Evolutionary conservation across 2,329 filamentous ascomycete species (phyloP), one percentile per base, ranked within the genome.

Genomic region (Curvularia verruculosa): DNA sequence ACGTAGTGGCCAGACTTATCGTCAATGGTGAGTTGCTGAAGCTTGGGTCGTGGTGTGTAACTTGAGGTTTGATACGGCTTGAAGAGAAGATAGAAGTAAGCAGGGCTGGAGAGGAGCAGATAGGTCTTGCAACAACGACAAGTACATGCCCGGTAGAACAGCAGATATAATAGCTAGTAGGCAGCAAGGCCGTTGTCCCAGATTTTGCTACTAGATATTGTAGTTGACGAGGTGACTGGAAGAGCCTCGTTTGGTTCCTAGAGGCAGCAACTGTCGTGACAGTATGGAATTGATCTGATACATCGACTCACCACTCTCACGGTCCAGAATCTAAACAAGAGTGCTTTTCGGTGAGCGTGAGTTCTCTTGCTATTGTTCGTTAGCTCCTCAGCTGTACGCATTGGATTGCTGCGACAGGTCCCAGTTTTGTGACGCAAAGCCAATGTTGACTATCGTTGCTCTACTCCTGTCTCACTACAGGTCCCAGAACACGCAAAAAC

Each of bases 281-380:
- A 52, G 54, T 39, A 18, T 41, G 26, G 31, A 15, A 49, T 45
- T 49, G 58, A 55, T 29, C 52, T 47, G 48, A 45, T 49, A 54
- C 40, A 39, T 49, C 48, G 52, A 52, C 49, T 58, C 56, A 61
- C 56, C 39, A 50, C 34, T 47, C 26, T 36, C 44, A 36, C 50
- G 31, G 48, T 40, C 24, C 18, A 43, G 34, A 49, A 12, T n/a
- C 18, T 37, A 19, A 19, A 26, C 41, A 28, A 34, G 41, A 23
- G 19, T 5, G 28, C 49, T 29, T 44, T 28, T 45, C 31, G 56
- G 53, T 64, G 52, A 62, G 54, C 61, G 21, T 10, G 19, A 34
- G 21, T 28, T 37, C 34, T 43, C 61, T 69, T 68, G 49, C 48
- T 67, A 69, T 69, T 69, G 67, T 69, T 66, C 64, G 19, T 34